These are phyloP conservation scores for Powellomyces hirtus DNA, from an alignment of 192 early-diverging fungal species.

Conservation along the genomic window DNA sequence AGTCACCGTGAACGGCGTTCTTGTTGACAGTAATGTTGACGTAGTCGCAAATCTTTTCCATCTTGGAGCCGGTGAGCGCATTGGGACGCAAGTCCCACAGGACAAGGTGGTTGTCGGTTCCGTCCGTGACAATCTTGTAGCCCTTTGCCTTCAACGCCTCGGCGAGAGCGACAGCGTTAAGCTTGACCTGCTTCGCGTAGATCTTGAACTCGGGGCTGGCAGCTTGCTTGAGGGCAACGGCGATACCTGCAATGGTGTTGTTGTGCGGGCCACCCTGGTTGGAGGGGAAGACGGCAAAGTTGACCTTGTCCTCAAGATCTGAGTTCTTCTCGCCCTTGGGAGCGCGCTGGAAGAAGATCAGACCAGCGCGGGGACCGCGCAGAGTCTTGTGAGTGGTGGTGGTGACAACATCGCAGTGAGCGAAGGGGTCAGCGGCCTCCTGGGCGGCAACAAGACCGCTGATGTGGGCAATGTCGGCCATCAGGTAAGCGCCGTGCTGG, in stretches of 20 bases:
- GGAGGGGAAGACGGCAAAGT: constrained; percentile 99
- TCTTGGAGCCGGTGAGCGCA: constrained; percentile 91
- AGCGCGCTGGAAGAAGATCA: constrained; percentile 95
- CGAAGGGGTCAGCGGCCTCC: constrained; percentile 92
- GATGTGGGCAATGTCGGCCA: constrained; percentile 99
- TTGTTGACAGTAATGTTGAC: constrained; percentile 99
- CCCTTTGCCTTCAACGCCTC: constrained; percentile 72
- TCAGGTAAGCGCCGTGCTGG: constrained; percentile 91
- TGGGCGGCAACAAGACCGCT: constrained; percentile 88
- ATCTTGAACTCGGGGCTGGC: constrained; percentile 88
- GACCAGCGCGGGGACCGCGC: constrained; percentile 97
- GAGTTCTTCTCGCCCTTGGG: constrained; percentile 66
- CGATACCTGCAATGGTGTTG: constrained; percentile 99
- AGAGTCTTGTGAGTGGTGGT: constrained; percentile 99
- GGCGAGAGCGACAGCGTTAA: constrained; percentile 86
- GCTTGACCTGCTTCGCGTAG: constrained; percentile 95
- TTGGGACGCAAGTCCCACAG: constrained; percentile 96
- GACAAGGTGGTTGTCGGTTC: constrained; percentile 97
- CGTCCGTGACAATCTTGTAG: constrained; percentile 93
- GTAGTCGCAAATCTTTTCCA: constrained; percentile 98
- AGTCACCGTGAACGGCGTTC: constrained; percentile 98
- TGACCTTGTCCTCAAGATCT: constrained; percentile 90
- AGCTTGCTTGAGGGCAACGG: constrained; percentile 97
- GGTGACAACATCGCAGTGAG: constrained; percentile 97
- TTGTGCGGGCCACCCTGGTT: constrained; percentile 99